phyloP scores from a whole-genome alignment of 805 yeast species.

The Teunomyces panamensis region DNA sequence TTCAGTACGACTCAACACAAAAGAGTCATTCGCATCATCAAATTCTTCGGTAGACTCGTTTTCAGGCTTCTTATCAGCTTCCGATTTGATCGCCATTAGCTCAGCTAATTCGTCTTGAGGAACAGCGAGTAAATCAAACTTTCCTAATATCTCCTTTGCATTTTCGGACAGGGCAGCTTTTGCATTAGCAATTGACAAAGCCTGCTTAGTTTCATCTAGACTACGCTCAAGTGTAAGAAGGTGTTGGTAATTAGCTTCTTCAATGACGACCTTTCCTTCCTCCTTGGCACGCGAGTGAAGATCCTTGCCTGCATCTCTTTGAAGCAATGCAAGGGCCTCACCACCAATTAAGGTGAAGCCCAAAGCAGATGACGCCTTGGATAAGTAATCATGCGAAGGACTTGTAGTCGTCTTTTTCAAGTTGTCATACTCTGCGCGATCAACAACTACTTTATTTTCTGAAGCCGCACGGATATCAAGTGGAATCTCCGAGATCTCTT shows the following conservation, averaged over 20 bases:
- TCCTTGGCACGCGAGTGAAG: constrained; percentile 16
- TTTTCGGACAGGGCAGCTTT: constrained; percentile 4
- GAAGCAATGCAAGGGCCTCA: constrained; percentile 11
- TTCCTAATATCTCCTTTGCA: constrained; percentile 5
- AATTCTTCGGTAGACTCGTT: constrained; percentile 9
- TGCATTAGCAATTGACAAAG: background rate
- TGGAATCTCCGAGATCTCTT: background rate
- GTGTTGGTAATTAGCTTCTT: constrained; percentile 9
- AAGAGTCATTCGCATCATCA: constrained; percentile 30
- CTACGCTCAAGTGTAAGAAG: background rate
- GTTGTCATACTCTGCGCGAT: constrained; percentile 1
- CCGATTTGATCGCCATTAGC: constrained; percentile 1
- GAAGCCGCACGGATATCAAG: constrained; percentile 2
- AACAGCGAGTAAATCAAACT: constrained; percentile 6
- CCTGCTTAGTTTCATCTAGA: background rate
- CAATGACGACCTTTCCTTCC: constrained; percentile 15
- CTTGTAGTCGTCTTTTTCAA: constrained; percentile 7
- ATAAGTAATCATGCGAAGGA: constrained; percentile 12
- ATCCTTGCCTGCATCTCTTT: constrained; percentile 11
- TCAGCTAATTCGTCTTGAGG: constrained; percentile 6
- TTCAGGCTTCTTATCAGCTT: background rate
- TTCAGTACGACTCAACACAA: constrained; percentile 26
- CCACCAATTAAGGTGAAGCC: constrained; percentile 10
- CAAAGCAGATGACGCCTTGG: constrained; percentile 5
- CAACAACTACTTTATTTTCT: constrained; percentile 4